Evolutionary conservation across 2,329 filamentous ascomycete genomes (phyloP).

Genomic region (Samsoniella hepiali): DNA sequence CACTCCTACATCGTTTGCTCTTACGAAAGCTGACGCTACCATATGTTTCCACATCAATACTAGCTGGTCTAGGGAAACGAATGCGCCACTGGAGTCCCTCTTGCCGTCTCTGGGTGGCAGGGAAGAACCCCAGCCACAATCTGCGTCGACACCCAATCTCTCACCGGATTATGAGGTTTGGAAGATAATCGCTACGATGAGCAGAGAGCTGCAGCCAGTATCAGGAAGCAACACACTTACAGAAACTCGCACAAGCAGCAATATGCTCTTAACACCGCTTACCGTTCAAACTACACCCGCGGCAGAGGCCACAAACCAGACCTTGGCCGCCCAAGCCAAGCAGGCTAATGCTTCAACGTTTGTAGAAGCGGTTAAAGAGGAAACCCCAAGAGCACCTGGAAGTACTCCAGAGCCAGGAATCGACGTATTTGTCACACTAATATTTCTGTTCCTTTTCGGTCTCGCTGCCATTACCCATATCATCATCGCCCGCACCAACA

Average conservation of each 20-base stretch:
- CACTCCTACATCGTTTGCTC: background rate
- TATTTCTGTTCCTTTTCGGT: conserved; percentile 27
- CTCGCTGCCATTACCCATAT: conserved; percentile 26
- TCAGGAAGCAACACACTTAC: background rate
- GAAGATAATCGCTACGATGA: background rate
- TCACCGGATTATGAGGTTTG: background rate
- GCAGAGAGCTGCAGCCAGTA: background rate
- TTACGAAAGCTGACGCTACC: background rate
- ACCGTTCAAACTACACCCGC: background rate
- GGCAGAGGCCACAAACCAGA: background rate
- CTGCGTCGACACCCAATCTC: background rate
- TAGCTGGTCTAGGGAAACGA: background rate
- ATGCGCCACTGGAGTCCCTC: background rate
- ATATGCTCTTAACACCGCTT: background rate
- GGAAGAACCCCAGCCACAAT: background rate
- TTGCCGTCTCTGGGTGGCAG: background rate
- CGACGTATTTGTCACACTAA: conserved; percentile 26
- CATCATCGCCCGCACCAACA: conserved; percentile 28
- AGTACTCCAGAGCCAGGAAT: conserved; percentile 1
- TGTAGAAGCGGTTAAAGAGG: background rate
- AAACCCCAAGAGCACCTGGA: background rate
- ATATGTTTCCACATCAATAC: background rate
- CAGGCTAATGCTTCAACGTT: background rate
- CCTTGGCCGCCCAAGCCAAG: background rate
- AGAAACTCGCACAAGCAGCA: background rate